A percentile compares a stretch with the other conserved stretches of the same genome.
Evolutionary conservation across 306 rosid genomes (phyloP).

Genomic region (Echinosophora koreensis): DNA sequence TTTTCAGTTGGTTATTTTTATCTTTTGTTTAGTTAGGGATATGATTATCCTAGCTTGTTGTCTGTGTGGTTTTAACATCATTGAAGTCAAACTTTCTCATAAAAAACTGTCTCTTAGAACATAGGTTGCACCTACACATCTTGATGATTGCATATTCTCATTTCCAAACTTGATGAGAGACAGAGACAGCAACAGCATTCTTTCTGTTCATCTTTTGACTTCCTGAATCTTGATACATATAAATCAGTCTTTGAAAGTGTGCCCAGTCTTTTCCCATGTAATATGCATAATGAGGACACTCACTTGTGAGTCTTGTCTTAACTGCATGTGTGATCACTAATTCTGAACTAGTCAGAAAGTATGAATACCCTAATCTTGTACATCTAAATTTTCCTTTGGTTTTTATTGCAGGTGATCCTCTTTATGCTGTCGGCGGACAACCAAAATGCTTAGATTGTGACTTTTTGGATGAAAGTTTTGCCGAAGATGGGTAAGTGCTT

Average conservation of each 20-base stretch:
- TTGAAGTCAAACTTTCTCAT: not conserved
- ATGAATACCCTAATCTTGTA: not conserved
- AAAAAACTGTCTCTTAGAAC: constrained; percentile 6
- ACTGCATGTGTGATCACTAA: not conserved
- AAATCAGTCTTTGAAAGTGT: not conserved
- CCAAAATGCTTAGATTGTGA: constrained; percentile 69
- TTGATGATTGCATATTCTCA: not conserved
- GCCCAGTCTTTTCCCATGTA: not conserved
- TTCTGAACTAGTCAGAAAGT: not conserved
- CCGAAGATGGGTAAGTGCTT: constrained; percentile 78
- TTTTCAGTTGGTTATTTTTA: constrained; percentile 13
- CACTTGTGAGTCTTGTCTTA: constrained; percentile 19
- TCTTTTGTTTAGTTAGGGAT: constrained; percentile 20
- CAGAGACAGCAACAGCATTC: not conserved
- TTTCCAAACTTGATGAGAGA: constrained; percentile 2
- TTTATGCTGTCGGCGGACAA: constrained; percentile 79
- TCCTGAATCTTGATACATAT: not conserved
- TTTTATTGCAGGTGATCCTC: constrained; percentile 80
- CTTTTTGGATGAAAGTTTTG: constrained; percentile 60
- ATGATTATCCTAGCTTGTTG: constrained; percentile 30
- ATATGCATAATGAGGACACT: not conserved
- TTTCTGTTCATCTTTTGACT: not conserved
- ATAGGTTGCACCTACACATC: not conserved
- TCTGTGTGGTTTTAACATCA: not conserved
- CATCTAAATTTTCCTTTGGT: not conserved